A percentile compares a stretch with the other conserved stretches of the same genome.
phyloP scores from a whole-genome alignment of 257 asterid species.

The Scutellaria baicalensis region DNA sequence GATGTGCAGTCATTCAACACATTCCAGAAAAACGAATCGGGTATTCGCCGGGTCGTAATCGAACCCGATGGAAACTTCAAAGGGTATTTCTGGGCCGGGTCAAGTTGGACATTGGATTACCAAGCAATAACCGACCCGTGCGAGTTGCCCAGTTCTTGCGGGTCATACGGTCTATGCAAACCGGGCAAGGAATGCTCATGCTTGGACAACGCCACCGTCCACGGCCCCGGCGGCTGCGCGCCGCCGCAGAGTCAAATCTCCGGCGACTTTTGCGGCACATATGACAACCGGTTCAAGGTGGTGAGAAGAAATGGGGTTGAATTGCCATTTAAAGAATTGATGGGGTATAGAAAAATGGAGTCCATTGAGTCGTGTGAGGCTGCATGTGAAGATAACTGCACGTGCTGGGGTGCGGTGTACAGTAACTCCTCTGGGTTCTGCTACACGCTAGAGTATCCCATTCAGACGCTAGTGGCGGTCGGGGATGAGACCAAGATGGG shows the following conservation, averaged over 20 bases:
- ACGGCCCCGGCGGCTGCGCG: slow-evolving; percentile 31
- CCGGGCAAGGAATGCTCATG: slow-evolving; percentile 70
- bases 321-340: slow-evolving; percentile 63
- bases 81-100: slow-evolving; percentile 89
- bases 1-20: slow-evolving; percentile 73
- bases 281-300: slow-evolving; percentile 26
- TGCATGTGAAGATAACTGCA: slow-evolving; percentile 56
- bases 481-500: slow-evolving; percentile 68
- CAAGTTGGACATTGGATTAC: slow-evolving; percentile 62
- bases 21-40: slow-evolving; percentile 48
- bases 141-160: slow-evolving; percentile 69
- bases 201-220: slow-evolving; percentile 39
- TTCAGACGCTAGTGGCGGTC: slow-evolving; percentile 45
- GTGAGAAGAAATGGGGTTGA: slow-evolving; percentile 61
- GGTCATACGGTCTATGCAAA: slow-evolving; percentile 62
- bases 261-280: slow-evolving; percentile 49
- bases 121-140: slow-evolving; percentile 57
- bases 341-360: slow-evolving; percentile 43
- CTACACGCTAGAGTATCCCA: slow-evolving; percentile 66
- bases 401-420: slow-evolving; percentile 91
- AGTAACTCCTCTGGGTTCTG: slow-evolving; percentile 88
- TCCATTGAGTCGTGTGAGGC: slow-evolving; percentile 47
- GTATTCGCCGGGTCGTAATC: slow-evolving; percentile 54
- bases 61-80: slow-evolving; percentile 77
- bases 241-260: slow-evolving; percentile 14